Evolutionary conservation across 805 yeast species (phyloP).

Genomic region (Candida quercuum): DNA sequence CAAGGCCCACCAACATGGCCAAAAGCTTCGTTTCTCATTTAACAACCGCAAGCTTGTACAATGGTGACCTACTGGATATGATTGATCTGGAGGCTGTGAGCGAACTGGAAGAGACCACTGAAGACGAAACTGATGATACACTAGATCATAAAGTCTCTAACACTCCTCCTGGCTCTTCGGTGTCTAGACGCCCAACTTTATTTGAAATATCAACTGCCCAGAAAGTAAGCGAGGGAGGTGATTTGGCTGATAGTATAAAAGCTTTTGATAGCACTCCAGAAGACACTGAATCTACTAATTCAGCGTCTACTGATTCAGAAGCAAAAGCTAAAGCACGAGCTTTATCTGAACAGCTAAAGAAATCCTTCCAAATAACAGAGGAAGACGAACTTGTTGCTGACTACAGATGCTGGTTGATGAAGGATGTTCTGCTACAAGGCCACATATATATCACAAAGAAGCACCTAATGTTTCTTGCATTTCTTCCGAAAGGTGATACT

Average conservation of each 20-base stretch:
- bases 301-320: constrained; percentile 20
- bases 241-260: too few species aligned
- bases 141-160: background rate
- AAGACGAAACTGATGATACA: background rate
- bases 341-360: constrained; percentile 29
- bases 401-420: constrained; percentile 72
- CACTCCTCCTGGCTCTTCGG: background rate
- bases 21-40: constrained; percentile 48
- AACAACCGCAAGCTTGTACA: constrained; percentile 51
- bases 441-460: constrained; percentile 67
- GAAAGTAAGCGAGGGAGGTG: too few species aligned
- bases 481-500: constrained; percentile 52
- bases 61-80: constrained; percentile 28
- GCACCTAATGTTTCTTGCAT: constrained; percentile 70
- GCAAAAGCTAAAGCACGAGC: constrained; percentile 27
- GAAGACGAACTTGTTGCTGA: constrained; percentile 56
- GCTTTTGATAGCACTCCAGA: too few species aligned
- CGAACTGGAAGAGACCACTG: background rate
- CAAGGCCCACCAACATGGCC: constrained; percentile 38
- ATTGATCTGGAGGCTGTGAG: constrained; percentile 5
- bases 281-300: too few species aligned
- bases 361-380: constrained; percentile 40
- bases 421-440: constrained; percentile 83
- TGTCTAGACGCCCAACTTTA: constrained; percentile 12
- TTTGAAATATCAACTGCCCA: constrained; percentile 29